Base-by-base conservation (phyloP, 2,329 filamentous ascomycete genomes). In the Xylariaceae sp. region DNA sequence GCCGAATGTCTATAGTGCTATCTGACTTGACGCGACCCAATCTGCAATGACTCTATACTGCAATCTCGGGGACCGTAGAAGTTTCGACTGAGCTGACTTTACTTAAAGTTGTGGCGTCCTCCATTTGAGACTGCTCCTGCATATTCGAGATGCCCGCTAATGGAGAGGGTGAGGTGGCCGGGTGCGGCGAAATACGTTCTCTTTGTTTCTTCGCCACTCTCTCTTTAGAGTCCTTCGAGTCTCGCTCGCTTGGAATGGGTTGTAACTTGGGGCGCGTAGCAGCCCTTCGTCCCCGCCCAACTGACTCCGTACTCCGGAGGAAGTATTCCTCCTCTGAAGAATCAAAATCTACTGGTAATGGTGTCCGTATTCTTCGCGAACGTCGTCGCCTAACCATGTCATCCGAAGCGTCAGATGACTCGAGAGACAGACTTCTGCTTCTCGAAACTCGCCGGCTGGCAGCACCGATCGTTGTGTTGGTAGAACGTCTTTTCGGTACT, bases 271-370 rank as follows among this genome's bases (percentile, higher is more conserved):
- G 55, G 34, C 51, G 49, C 29, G 45, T 46, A 3, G 55, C 55
- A 2, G 45, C 53, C 30, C 45, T 44, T 28, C 44, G 44, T 19
- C 49, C 48, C 13, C 42, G 41, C n/a, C 53, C 44, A 18, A 53
- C 48, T 7, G 55, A 55, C 38, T 55, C 48, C 7, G 50, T 43
- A 38, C 52, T 56, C 24, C 41, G 43, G 17, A 51, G 37, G 42
- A 43, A 54, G 18, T 52, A 49, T n/a, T 55, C 52, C 3, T 56
- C 53, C 3, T 55, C 53, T 2, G 44, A 46, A 17, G 53, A 56
- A 26, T 26, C 22, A 31, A 47, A 51, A 37, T 55, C 33, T n/a
- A 13, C 13, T 7, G 30, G 30, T 4, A 35, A 4, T 45, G 33
- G 15, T 13, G 33, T n/a, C 47, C 45, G 16, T 33, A 19, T 17